Evolutionary conservation across 176 grass and related monocot genomes (phyloP).

Genomic region (Tillandsia fasciculata): DNA sequence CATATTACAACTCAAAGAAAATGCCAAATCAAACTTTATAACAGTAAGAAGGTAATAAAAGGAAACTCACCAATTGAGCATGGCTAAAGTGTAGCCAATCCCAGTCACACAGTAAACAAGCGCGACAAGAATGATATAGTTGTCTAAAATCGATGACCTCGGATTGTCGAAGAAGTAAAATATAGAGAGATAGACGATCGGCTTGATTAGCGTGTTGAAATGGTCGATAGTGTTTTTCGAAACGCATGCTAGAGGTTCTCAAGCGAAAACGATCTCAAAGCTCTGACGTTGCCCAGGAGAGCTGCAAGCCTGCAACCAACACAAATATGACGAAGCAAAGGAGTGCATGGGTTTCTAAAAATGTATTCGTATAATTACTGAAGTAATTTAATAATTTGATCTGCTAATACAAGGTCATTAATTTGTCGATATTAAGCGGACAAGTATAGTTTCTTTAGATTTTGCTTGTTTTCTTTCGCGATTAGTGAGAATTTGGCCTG

Average conservation of each 20-base stretch:
- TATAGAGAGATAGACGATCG: conserved; percentile 69
- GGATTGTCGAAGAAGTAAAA: conserved; percentile 88
- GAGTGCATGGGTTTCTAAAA: no score
- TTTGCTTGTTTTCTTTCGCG: conserved; percentile 81
- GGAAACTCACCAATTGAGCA: conserved; percentile 44
- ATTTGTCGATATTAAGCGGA: not conserved
- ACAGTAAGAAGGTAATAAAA: no score
- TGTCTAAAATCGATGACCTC: conserved; percentile 57
- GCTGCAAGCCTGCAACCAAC: conserved; percentile 35
- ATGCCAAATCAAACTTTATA: no score
- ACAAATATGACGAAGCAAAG: not conserved
- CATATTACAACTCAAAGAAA: no score
- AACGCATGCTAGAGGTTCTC: conserved; percentile 59
- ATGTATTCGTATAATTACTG: no score
- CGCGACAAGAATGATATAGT: conserved; percentile 37
- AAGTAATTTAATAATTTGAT: no score
- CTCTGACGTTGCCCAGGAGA: conserved; percentile 60
- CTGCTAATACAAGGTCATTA: no score
- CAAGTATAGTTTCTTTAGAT: conserved; percentile 54
- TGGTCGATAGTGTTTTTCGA: conserved; percentile 62
- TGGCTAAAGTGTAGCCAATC: conserved; percentile 64
- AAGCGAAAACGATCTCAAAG: conserved; percentile 49
- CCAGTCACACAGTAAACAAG: conserved; percentile 63
- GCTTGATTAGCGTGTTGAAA: conserved; percentile 64
- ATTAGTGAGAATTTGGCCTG: conserved; percentile 56